Evolutionary conservation across 345 rosid genomes (phyloP).

Genomic region (Citrus trifoliata): DNA sequence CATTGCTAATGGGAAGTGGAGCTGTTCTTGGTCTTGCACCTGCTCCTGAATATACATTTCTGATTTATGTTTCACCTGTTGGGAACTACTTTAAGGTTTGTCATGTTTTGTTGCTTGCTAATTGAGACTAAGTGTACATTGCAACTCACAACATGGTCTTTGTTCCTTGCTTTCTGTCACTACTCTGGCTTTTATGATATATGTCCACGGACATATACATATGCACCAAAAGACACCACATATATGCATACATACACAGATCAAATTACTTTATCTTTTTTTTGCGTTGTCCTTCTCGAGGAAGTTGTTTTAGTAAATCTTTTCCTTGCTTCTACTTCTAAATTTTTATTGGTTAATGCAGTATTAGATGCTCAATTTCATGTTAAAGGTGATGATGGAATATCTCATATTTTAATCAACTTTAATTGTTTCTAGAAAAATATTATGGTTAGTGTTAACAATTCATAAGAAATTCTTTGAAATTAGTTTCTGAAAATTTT

Average conservation of each 20-base stretch:
- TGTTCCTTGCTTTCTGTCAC: background rate
- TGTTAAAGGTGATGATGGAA: background rate
- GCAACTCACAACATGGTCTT: background rate
- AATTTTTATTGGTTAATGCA: background rate
- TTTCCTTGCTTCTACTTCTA: background rate
- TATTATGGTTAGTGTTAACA: background rate
- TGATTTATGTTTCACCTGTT: slow-evolving; percentile 89
- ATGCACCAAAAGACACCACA: background rate
- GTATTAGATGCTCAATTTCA: background rate
- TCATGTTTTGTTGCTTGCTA: background rate
- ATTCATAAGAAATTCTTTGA: background rate
- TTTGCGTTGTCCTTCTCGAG: background rate
- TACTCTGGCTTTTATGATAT: background rate
- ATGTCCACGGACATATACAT: background rate
- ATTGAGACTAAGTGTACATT: background rate
- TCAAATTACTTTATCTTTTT: background rate
- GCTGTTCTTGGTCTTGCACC: slow-evolving; percentile 99
- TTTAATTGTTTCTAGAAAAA: background rate
- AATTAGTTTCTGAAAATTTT: background rate
- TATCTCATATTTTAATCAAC: background rate
- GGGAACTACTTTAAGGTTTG: slow-evolving; percentile 96
- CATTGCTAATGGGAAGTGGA: slow-evolving; percentile 94
- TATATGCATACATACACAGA: background rate
- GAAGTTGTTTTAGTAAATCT: background rate
- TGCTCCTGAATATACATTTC: slow-evolving; percentile 90